phyloP scores from a whole-genome alignment of 1,139 yeast species.

The Yamadazyma buinensis region DNA sequence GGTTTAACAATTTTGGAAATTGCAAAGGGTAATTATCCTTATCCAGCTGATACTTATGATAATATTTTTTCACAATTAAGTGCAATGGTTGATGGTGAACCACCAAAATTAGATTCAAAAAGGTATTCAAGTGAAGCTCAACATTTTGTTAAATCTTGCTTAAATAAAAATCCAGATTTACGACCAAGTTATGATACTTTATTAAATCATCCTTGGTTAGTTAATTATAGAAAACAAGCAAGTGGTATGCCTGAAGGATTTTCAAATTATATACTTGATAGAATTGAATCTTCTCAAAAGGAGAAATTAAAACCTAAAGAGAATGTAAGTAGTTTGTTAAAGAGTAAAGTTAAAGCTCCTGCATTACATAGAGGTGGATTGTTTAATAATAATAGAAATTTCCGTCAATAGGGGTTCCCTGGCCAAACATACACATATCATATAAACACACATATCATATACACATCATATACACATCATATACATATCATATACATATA shows the following conservation, averaged over 20 bases:
- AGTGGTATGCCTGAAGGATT: slow-evolving; percentile 31
- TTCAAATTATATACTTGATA: slow-evolving; percentile 33
- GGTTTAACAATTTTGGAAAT: slow-evolving; percentile 87
- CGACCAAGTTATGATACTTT: slow-evolving; percentile 82
- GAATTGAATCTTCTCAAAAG: slow-evolving; percentile 29
- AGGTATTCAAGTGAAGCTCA: slow-evolving; percentile 72
- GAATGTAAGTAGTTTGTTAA: slow-evolving; percentile 34
- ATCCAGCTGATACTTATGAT: slow-evolving; percentile 89
- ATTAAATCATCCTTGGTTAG: slow-evolving; percentile 80
- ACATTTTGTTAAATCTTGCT: slow-evolving; percentile 73
- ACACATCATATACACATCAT: no score
- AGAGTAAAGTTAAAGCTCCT: slow-evolving; percentile 39
- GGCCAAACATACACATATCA: no score
- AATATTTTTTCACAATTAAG: slow-evolving; percentile 89
- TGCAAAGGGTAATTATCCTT: slow-evolving; percentile 90
- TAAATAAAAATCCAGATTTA: slow-evolving; percentile 73
- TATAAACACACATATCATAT: no score
- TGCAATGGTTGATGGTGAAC: slow-evolving; percentile 95
- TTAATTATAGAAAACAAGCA: slow-evolving; percentile 27
- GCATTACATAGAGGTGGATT: slow-evolving; percentile 44
- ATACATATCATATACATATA: no score
- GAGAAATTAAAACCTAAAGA: slow-evolving; percentile 20
- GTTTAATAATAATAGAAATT: slow-evolving; percentile 12
- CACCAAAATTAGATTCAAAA: slow-evolving; percentile 62
- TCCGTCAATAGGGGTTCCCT: slow-evolving; percentile 8